Evolutionary conservation across 306 rosid species (phyloP).

Genomic region (Pueraria montana): DNA sequence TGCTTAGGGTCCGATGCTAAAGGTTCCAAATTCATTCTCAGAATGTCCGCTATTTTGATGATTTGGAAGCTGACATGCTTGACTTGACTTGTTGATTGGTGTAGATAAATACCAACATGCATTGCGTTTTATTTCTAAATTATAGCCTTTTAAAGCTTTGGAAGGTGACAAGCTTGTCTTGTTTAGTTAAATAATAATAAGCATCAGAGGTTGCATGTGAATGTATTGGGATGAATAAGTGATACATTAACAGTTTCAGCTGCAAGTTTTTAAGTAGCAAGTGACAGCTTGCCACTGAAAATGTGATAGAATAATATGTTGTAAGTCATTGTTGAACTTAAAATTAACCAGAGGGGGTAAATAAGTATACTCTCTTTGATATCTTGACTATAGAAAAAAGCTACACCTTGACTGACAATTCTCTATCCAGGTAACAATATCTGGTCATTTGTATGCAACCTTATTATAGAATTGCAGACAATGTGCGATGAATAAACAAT

Average conservation of each 20-base stretch:
- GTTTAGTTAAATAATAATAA: neutral
- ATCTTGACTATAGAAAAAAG: neutral
- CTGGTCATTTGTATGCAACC: neutral
- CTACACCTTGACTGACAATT: conserved; percentile 8
- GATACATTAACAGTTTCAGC: neutral
- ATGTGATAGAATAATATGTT: neutral
- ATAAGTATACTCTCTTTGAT: neutral
- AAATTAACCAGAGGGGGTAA: neutral
- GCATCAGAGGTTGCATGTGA: conserved; percentile 34
- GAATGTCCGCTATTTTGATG: conserved; percentile 43
- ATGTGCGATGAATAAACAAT: neutral
- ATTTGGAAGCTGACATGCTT: neutral
- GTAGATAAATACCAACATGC: neutral
- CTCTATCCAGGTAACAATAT: neutral
- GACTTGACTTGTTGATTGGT: conserved; percentile 12
- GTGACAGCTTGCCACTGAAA: neutral
- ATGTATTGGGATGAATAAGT: neutral
- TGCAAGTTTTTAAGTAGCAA: neutral
- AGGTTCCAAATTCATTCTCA: conserved; percentile 60
- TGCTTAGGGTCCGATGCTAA: conserved; percentile 66
- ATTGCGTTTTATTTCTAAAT: neutral
- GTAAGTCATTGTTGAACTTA: neutral
- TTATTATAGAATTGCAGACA: neutral
- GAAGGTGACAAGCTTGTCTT: conserved; percentile 18
- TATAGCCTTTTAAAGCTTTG: neutral